A percentile compares a stretch with the other conserved stretches of the same genome.
Evolutionary conservation across 257 asterid species (phyloP).

Genomic region (Linaria vulgaris): DNA sequence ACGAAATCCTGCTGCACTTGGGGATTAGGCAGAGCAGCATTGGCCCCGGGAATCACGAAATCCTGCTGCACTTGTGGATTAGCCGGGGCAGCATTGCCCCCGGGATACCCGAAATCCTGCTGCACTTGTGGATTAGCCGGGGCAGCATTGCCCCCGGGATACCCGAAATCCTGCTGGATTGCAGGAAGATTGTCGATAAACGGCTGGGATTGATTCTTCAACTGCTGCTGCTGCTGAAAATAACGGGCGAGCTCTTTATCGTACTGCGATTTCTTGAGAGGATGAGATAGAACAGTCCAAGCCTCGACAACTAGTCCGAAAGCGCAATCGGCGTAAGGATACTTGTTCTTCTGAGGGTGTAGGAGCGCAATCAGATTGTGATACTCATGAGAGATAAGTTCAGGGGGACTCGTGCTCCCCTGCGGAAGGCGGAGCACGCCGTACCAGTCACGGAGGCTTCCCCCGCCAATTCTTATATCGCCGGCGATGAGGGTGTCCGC

Average conservation of each 20-base stretch:
- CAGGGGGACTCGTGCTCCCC: constrained; percentile 61
- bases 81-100: neutral
- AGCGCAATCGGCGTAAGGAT: constrained; percentile 80
- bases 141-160: constrained; percentile 30
- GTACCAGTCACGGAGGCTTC: constrained; percentile 63
- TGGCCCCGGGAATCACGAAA: constrained; percentile 27
- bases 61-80: neutral
- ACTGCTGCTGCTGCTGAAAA: constrained; percentile 35
- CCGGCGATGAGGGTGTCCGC: constrained; percentile 83
- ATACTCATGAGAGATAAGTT: constrained; percentile 63
- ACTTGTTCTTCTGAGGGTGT: constrained; percentile 69
- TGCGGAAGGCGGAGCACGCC: constrained; percentile 69
- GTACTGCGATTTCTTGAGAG: constrained; percentile 56
- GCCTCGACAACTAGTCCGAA: constrained; percentile 75
- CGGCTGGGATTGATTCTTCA: too few species aligned
- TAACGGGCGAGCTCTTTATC: constrained; percentile 63
- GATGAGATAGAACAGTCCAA: constrained; percentile 75
- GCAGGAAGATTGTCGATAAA: constrained; percentile 33
- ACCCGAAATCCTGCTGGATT: too few species aligned
- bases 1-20: constrained; percentile 18
- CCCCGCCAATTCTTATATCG: constrained; percentile 72
- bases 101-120: constrained; percentile 7
- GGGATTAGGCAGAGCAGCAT: neutral
- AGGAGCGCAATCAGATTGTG: constrained; percentile 56
- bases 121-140: constrained; percentile 11